These are phyloP conservation scores for Fusarium hostae DNA, from an alignment of 2,329 filamentous ascomycete species.

Conservation along the genomic window DNA sequence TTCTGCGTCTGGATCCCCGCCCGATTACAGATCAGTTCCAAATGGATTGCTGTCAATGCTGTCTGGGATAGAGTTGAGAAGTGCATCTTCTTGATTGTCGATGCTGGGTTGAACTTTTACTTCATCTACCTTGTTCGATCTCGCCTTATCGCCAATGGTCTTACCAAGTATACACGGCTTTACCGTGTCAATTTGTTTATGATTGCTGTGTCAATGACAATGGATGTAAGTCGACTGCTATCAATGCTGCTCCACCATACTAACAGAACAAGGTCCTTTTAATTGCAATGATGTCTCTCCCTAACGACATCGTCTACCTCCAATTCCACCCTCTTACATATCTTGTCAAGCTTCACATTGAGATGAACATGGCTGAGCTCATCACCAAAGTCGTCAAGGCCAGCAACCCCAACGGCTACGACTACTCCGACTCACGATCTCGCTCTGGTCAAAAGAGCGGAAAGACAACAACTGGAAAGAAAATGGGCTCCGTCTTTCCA, in stretches of 20 bases:
- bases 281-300: constrained; percentile 48
- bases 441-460: constrained; percentile 37
- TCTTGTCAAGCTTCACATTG: constrained; percentile 64
- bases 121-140: constrained; percentile 61
- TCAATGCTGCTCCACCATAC: neutral
- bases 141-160: constrained; percentile 58
- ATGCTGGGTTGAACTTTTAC: constrained; percentile 61
- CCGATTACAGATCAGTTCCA: constrained; percentile 56
- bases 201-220: constrained; percentile 47
- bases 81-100: constrained; percentile 61
- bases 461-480: constrained; percentile 16
- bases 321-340: constrained; percentile 65
- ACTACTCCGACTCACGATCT: constrained; percentile 40
- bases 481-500: constrained; percentile 35
- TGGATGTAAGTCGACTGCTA: constrained; percentile 40
- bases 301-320: constrained; percentile 49
- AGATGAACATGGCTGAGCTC: constrained; percentile 64
- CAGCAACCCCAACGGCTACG: constrained; percentile 41
- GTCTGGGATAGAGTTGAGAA: constrained; percentile 66
- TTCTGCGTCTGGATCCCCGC: constrained; percentile 66
- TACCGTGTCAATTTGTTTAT: constrained; percentile 51
- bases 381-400: constrained; percentile 55
- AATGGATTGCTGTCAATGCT: constrained; percentile 58
- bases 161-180: constrained; percentile 61
- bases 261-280: constrained; percentile 39